A percentile compares a stretch with the other conserved stretches of the same genome.
Conservation (phyloP, 331 rosid genomes). For the Acacia concinna region DNA sequence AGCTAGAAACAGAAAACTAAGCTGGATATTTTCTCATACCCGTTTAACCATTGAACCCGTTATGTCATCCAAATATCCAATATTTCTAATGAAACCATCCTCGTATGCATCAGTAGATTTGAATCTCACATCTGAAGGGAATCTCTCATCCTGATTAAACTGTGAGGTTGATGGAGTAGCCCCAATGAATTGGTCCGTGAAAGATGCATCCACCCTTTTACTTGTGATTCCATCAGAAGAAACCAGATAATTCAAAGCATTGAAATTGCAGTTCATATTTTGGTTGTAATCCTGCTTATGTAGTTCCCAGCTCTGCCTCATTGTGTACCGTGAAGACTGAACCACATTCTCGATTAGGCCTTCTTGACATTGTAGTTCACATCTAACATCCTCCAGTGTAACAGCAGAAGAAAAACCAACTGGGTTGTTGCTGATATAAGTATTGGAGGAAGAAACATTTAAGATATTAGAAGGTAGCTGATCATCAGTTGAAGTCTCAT, state of each 20-base stretch:
- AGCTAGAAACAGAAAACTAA: neutral
- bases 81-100: constrained; percentile 47
- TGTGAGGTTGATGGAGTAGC: constrained; percentile 39
- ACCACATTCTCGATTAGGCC: constrained; percentile 62
- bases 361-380: constrained; percentile 43
- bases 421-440: constrained; percentile 39
- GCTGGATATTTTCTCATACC: constrained; percentile 49
- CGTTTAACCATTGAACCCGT: constrained; percentile 58
- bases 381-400: constrained; percentile 50
- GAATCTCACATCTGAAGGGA: constrained; percentile 32
- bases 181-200: constrained; percentile 43
- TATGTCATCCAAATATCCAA: constrained; percentile 65
- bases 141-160: constrained; percentile 28
- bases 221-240: constrained; percentile 33
- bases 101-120: constrained; percentile 40
- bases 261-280: constrained; percentile 39
- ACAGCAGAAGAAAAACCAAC: constrained; percentile 49
- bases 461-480: constrained; percentile 45
- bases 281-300: constrained; percentile 44
- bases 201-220: constrained; percentile 40
- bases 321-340: constrained; percentile 42
- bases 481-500: constrained; percentile 41
- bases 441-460: constrained; percentile 37
- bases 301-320: constrained; percentile 62
- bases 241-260: constrained; percentile 40